These are phyloP conservation scores for Pisolithus thermaeus DNA, from an alignment of 1,284 basidiomycete genomes.

Conservation along the genomic window DNA sequence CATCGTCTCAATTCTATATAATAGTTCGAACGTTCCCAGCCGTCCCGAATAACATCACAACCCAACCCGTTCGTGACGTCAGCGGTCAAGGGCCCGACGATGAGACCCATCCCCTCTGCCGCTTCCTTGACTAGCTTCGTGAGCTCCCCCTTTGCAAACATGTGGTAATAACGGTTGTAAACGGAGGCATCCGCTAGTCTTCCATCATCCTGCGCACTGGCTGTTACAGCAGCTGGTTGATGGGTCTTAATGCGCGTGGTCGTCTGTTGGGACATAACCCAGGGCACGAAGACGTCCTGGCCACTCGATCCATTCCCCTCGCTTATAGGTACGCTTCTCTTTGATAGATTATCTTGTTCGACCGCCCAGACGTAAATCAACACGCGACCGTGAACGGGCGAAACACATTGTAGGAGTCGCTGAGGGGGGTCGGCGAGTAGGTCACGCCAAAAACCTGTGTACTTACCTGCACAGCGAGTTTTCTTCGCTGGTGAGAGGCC, in stretches of 20 bases:
- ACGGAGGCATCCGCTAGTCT: conserved; percentile 26
- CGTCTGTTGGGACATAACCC: conserved; percentile 43
- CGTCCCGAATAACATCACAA: conserved; percentile 63
- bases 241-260: conserved; percentile 14
- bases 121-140: conserved; percentile 55
- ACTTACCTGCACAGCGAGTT: conserved; percentile 63
- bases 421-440: conserved; percentile 23
- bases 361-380: conserved; percentile 99
- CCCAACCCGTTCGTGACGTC: conserved; percentile 31
- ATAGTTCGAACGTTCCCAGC: conserved; percentile 85
- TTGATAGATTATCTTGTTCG: conserved; percentile 84
- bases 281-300: conserved; percentile 71
- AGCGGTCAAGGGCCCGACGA: conserved; percentile 34
- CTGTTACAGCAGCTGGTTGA: conserved; percentile 13
- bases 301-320: conserved; percentile 17
- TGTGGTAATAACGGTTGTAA: conserved; percentile 89
- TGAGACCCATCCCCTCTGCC: conserved; percentile 52
- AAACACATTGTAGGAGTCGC: conserved; percentile 63
- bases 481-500: conserved; percentile 69
- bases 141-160: conserved; percentile 83
- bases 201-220: conserved; percentile 11
- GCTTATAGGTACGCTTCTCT: conserved; percentile 52
- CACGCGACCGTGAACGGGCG: conserved; percentile 63
- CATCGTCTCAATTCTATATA: conserved; percentile 68
- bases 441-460: background rate